phyloP scores from a whole-genome alignment of 2,329 filamentous ascomycete species.

The Neonectria faginata region DNA sequence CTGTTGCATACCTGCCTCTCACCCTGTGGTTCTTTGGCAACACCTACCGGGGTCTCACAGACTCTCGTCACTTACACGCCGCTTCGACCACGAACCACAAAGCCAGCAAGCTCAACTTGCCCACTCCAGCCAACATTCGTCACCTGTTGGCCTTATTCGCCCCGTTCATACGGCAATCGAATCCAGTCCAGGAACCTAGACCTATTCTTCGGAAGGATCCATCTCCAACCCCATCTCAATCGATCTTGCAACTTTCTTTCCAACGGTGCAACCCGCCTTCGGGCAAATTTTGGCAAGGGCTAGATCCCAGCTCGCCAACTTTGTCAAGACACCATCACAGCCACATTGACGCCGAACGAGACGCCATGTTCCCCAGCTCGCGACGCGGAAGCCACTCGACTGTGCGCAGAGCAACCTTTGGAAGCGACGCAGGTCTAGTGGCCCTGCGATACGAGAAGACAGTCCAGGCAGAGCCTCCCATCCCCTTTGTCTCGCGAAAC shows the following conservation, averaged over 20 bases:
- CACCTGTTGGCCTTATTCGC: not conserved
- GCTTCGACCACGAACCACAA: slow-evolving; percentile 3
- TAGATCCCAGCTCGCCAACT: slow-evolving; percentile 22
- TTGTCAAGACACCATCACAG: slow-evolving; percentile 19
- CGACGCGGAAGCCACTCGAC: slow-evolving; percentile 56
- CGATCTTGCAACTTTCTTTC: not conserved
- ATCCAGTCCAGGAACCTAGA: not conserved
- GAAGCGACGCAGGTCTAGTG: slow-evolving; percentile 64
- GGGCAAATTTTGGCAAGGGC: slow-evolving; percentile 25
- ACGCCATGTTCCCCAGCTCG: slow-evolving; percentile 55
- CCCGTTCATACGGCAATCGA: not conserved
- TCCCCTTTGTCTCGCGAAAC: slow-evolving; percentile 62
- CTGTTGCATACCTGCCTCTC: slow-evolving; percentile 13
- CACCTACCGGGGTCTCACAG: slow-evolving; percentile 14
- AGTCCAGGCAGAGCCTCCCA: slow-evolving; percentile 67
- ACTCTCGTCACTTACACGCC: slow-evolving; percentile 26
- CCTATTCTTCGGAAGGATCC: not conserved
- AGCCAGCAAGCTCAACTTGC: slow-evolving; percentile 5
- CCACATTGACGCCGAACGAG: slow-evolving; percentile 21
- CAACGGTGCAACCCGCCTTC: slow-evolving; percentile 13
- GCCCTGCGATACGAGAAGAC: slow-evolving; percentile 72
- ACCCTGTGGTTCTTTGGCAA: not conserved
- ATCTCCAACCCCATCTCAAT: slow-evolving; percentile 1
- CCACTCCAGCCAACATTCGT: not conserved
- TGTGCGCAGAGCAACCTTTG: slow-evolving; percentile 51